Base-by-base conservation (phyloP, 495 filamentous ascomycete genomes). In the Stereocaulon alpinum region DNA sequence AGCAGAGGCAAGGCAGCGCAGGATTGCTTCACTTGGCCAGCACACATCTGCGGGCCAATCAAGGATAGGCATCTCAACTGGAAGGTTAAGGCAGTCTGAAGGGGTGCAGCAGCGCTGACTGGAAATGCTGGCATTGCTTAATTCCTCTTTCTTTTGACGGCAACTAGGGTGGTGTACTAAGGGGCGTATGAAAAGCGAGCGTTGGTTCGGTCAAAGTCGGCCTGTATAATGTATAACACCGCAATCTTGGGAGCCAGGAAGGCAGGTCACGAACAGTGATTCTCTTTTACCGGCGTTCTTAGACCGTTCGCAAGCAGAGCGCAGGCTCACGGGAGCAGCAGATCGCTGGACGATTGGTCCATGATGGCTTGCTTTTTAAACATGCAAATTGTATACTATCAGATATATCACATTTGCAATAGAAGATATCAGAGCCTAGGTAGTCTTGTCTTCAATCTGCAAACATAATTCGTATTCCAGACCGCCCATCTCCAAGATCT, bases 21-120 rank as follows among this genome's bases (percentile, higher is more conserved):
- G 65, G 45, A 59, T 67, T 20, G 63, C 55, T 9, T 67, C 58
- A 55, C 69, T 52, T 60, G 68, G 40, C 58, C 69, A 48, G 49
- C 56, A 58, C 29, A 41, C 56, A n/a, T 58, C 56, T 58, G 56
- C 22, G 15, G 30, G 48, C 15, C 49, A 54, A 30, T 60, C 49
- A 32, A 15, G 48, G 40, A 60, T 60, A 22, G 49, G 58, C 17
- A 42, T 60, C 27, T 41, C 58, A 24, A 20, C 29, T 44, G 58
- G 40, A 4, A 60, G 58, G 49, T n/a, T 55, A 30, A 51, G 49
- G 40, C 49, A 53, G 58, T 52, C 58, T 27, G 41, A 60, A 34
- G 27, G 32, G 41, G 40, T 42, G 50, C 49, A 60, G 32, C 51
- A 41, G 42, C 42, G 17, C 12, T 40, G 27, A 40, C 12, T 17